Evolutionary conservation across 768 basidiomycete species (phyloP).

Genomic region (Glaciozyma antarctica): DNA sequence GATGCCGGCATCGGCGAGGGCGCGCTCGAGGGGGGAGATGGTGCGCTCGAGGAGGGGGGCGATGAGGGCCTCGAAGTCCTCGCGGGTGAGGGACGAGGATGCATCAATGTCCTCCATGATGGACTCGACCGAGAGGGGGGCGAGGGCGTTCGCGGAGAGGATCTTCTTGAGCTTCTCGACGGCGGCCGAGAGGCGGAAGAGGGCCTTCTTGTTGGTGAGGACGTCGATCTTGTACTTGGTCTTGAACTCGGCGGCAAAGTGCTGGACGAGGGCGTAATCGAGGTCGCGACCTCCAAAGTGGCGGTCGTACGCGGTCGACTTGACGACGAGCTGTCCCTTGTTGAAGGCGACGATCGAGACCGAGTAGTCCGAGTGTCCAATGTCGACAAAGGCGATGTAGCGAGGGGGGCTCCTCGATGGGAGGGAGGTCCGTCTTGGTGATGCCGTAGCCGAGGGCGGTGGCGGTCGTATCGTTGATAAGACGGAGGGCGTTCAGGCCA

Average conservation of each 20-base stretch:
- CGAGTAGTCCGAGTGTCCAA: slow-evolving; percentile 85
- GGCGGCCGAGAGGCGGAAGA: slow-evolving; percentile 75
- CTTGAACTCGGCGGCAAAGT: slow-evolving; percentile 89
- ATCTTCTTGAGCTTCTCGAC: slow-evolving; percentile 96
- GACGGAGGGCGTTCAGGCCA: slow-evolving; percentile 76
- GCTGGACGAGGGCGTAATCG: slow-evolving; percentile 76
- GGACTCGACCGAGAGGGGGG: slow-evolving; percentile 83
- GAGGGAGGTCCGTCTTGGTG: slow-evolving; percentile 91
- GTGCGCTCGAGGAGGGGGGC: slow-evolving; percentile 66
- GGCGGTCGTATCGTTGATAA: slow-evolving; percentile 96
- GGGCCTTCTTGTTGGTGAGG: slow-evolving; percentile 76
- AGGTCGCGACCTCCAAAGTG: slow-evolving; percentile 95
- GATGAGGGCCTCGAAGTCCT: slow-evolving; percentile 71
- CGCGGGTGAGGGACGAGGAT: slow-evolving; percentile 70
- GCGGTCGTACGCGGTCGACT: slow-evolving; percentile 78
- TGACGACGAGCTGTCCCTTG: slow-evolving; percentile 82
- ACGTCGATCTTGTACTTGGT: slow-evolving; percentile 98
- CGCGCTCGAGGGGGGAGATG: slow-evolving; percentile 61
- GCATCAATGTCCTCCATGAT: slow-evolving; percentile 96
- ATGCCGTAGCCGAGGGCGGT: slow-evolving; percentile 95
- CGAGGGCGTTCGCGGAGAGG: slow-evolving; percentile 82
- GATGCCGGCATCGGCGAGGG: slow-evolving; percentile 69
- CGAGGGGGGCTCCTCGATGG: slow-evolving; percentile 63
- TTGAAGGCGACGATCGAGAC: slow-evolving; percentile 83
- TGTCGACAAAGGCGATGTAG: slow-evolving; percentile 87